phyloP scores from a whole-genome alignment of 176 grass and related monocot species.

The Ensete ventricosum region DNA sequence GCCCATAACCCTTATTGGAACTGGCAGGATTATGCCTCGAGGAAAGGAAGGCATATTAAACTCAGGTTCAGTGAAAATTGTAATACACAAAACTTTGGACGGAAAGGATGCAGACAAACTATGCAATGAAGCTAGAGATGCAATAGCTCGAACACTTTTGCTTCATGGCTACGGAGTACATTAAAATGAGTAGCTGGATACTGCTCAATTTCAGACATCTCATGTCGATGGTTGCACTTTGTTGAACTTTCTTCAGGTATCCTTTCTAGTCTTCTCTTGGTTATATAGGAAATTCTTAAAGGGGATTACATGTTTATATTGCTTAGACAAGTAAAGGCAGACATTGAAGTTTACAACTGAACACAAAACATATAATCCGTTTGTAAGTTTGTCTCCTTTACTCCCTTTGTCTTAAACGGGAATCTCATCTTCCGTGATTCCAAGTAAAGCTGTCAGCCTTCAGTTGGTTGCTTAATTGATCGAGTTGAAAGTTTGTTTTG shows the following conservation, averaged over 20 bases:
- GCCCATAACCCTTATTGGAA: slow-evolving; percentile 81
- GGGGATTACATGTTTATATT: not conserved
- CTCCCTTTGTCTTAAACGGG: no score
- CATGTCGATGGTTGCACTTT: not conserved
- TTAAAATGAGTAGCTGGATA: slow-evolving; percentile 23
- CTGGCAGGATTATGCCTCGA: slow-evolving; percentile 78
- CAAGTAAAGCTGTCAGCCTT: not conserved
- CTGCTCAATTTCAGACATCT: slow-evolving; percentile 3
- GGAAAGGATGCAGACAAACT: slow-evolving; percentile 52
- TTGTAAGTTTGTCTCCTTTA: not conserved
- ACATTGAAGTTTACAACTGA: no score
- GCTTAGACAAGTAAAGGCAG: not conserved
- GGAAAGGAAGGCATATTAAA: slow-evolving; percentile 77
- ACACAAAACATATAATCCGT: not conserved
- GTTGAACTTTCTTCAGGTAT: slow-evolving; percentile 3
- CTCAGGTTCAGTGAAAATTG: slow-evolving; percentile 70
- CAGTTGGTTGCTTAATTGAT: not conserved
- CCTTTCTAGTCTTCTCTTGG: not conserved
- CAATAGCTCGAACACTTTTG: slow-evolving; percentile 58
- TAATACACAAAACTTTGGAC: slow-evolving; percentile 64
- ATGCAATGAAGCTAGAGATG: slow-evolving; percentile 51
- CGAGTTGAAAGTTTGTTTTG: not conserved
- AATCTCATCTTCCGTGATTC: not conserved
- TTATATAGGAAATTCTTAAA: not conserved
- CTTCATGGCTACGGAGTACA: slow-evolving; percentile 65